phyloP scores from a whole-genome alignment of 2,329 filamentous ascomycete genomes.

The Thielaviopsis populi region DNA sequence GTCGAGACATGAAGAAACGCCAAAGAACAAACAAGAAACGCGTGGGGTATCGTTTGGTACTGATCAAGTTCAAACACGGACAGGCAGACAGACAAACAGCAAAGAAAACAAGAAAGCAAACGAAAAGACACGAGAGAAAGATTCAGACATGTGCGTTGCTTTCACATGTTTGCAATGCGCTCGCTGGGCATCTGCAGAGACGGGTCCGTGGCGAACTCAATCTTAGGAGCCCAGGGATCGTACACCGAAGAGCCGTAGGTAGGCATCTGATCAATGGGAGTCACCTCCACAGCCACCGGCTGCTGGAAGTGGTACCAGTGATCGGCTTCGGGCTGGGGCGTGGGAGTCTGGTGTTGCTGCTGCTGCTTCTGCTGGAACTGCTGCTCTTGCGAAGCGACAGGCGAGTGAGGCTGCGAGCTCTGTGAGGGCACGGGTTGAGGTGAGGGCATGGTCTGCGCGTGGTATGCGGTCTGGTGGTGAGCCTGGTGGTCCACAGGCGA shows the following conservation, averaged over 20 bases:
- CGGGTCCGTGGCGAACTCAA: slow-evolving; percentile 40
- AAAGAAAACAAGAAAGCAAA: slow-evolving; percentile 12
- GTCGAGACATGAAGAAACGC: slow-evolving; percentile 10
- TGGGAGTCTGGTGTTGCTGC: slow-evolving; percentile 22
- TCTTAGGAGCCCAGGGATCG: slow-evolving; percentile 39
- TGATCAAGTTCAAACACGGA: slow-evolving; percentile 16
- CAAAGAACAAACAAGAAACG: slow-evolving; percentile 17
- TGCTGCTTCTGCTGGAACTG: slow-evolving; percentile 23
- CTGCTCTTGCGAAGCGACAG: slow-evolving; percentile 20
- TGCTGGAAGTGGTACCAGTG: slow-evolving; percentile 45
- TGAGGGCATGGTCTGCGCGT: slow-evolving; percentile 15
- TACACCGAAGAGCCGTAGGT: slow-evolving; percentile 36
- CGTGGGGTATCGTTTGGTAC: slow-evolving; percentile 18
- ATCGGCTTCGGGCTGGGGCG: slow-evolving; percentile 30
- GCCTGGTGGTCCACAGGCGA: slow-evolving; percentile 31
- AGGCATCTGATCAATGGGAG: slow-evolving; percentile 37
- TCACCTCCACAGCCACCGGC: slow-evolving; percentile 35
- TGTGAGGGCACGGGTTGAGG: slow-evolving; percentile 26
- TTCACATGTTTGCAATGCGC: slow-evolving; percentile 41
- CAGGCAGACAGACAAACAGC: slow-evolving; percentile 12
- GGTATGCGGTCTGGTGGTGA: slow-evolving; percentile 21
- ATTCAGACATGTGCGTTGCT: not conserved
- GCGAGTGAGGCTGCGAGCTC: slow-evolving; percentile 26
- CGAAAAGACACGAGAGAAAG: slow-evolving; percentile 11
- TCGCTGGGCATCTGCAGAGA: slow-evolving; percentile 45